These are phyloP conservation scores for Pseudogymnoascus sp. DNA, from an alignment of 2,329 filamentous ascomycete genomes.

Conservation along the genomic window DNA sequence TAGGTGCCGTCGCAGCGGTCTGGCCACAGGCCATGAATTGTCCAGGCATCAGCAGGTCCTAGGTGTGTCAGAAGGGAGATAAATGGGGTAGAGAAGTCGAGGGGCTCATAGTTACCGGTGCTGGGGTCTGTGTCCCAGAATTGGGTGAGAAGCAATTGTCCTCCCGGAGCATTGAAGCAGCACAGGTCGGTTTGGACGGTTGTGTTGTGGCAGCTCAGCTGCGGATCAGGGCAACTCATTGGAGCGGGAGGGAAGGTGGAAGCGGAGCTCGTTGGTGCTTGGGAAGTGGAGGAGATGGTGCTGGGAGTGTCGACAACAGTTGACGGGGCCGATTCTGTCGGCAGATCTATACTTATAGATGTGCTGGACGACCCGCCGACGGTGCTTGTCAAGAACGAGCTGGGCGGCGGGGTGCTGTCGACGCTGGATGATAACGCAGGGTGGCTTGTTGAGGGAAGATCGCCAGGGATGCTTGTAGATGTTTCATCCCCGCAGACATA, in stretches of 20 bases:
- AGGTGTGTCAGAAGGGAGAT: neutral
- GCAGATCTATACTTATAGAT: conserved; percentile 6
- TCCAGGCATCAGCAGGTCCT: conserved; percentile 63
- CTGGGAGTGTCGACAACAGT: conserved; percentile 16
- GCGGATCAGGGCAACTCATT: conserved; percentile 24
- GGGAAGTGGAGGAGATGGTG: conserved; percentile 12
- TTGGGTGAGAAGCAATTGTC: conserved; percentile 63
- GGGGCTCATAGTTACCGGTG: conserved; percentile 28
- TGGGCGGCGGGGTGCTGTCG: neutral
- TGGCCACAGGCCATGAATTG: conserved; percentile 60
- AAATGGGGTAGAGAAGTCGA: neutral
- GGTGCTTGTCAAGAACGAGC: neutral
- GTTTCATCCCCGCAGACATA: conserved; percentile 9
- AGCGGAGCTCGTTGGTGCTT: neutral
- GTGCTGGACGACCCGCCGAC: neutral
- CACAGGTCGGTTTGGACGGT: conserved; percentile 55
- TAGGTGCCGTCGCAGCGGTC: conserved; percentile 63
- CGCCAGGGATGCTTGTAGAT: neutral
- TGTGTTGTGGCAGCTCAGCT: conserved; percentile 54
- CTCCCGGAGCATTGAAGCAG: conserved; percentile 66
- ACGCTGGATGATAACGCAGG: neutral
- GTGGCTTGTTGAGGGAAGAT: neutral
- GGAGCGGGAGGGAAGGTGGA: conserved; percentile 19
- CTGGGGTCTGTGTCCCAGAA: conserved; percentile 65
- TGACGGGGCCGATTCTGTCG: neutral